Evolutionary conservation across 2,329 filamentous ascomycete genomes (phyloP), one percentile per base, ranked within the genome.

Genomic region (Nigrospora osmanthi): DNA sequence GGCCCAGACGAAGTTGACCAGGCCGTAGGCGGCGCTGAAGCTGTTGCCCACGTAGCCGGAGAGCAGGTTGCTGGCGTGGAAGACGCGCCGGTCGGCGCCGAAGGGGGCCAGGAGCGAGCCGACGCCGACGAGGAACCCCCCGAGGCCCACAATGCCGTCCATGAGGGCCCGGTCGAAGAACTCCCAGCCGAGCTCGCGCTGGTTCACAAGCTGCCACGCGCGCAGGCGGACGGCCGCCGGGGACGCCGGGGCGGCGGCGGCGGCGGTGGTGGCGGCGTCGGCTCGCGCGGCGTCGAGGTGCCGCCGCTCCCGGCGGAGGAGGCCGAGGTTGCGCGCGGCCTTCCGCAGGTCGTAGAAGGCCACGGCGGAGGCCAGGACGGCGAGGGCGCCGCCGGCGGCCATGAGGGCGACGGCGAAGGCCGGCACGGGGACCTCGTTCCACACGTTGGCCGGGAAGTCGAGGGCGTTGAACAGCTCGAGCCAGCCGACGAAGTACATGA

Each of bases 391-490:
- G 2, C 76, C 76, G 3, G 78, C 58, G 0, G 62, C 73, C 75
- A 80, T 78, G 5, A 78, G 58, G 0, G 69, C 65, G 1, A 69
- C 57, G 10, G 72, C 75, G 41, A 71, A 71, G 1, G 54, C 50
- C 0, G 75, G 75, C 0, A 76, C 66, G 0, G 75, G 76, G 0
- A 68, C 59, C 2, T 69, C 49, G 49, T 80, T 79, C 72, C 73
- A 80, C 1, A 79, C 68, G 44, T 80, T 79, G 45, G 76, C 76
- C 0, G 75, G 73, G 44, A 79, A 79, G 51, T 80, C 76, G 2
- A 69, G 68, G 0, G 73, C 73, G 52, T 80, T 80, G 43, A 71
- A 72, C 2, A 78, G 62, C 48, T 80, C 76, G 15, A 80, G 68
- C 40, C 72, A 72, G 1, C 73, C 76, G 1, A 76, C 64, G 12